Evolutionary conservation across 2,329 filamentous ascomycete genomes (phyloP).

Genomic region (Cercospora brassicicola): DNA sequence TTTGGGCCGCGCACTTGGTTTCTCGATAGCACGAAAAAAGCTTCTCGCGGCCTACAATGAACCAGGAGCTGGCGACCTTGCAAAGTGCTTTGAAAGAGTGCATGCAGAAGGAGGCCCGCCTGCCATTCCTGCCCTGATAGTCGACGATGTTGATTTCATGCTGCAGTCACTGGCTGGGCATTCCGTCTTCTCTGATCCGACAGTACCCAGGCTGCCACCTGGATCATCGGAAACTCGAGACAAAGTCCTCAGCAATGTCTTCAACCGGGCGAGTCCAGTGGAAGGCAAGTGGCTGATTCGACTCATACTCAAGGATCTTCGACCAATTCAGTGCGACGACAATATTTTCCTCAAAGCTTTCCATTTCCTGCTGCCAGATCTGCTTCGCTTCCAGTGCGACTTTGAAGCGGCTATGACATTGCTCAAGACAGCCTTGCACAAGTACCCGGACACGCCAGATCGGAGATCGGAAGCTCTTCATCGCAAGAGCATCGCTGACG

Average conservation of each 20-base stretch:
- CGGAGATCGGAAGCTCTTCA: constrained; percentile 35
- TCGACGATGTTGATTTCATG: constrained; percentile 70
- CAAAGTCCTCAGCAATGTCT: constrained; percentile 57
- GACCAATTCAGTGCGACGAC: constrained; percentile 65
- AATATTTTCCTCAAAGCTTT: constrained; percentile 58
- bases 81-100: constrained; percentile 66
- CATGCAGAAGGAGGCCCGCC: constrained; percentile 57
- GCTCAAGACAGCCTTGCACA: constrained; percentile 48
- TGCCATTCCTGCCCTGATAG: constrained; percentile 50
- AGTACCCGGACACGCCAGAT: constrained; percentile 43
- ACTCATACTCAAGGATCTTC: constrained; percentile 73
- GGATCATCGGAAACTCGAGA: constrained; percentile 39
- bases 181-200: constrained; percentile 69
- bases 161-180: constrained; percentile 67
- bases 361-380: constrained; percentile 67
- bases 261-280: constrained; percentile 60
- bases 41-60: constrained; percentile 64
- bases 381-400: constrained; percentile 69
- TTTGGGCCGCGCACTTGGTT: constrained; percentile 65
- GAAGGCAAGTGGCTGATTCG: constrained; percentile 88
- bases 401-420: constrained; percentile 61
- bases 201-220: constrained; percentile 45
- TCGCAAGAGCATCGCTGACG: constrained; percentile 35
- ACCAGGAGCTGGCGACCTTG: constrained; percentile 66
- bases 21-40: constrained; percentile 61